Evolutionary conservation across 23 red algal species (phyloP), one percentile per base, ranked within the genome.

Genomic region (Gracilaria domingensis): DNA sequence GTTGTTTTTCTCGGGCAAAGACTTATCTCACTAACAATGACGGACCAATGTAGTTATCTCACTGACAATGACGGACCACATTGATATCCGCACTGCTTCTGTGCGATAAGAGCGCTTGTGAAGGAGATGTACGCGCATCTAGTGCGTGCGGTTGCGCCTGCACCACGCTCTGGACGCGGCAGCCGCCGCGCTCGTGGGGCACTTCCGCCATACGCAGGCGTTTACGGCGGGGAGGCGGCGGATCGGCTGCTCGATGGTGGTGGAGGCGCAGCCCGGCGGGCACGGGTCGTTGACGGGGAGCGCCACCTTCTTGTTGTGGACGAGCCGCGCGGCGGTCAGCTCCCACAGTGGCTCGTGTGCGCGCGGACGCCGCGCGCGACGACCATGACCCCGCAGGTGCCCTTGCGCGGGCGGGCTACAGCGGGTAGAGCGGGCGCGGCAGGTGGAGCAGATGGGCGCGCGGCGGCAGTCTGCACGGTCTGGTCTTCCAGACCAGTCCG

Each of bases 381-480:
- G 12, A 98, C 49, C 30, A 98, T 37, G 14, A 96, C 85, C 6
- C 97, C 97, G 8, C 93, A 95, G 21, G 97, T 98, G 66, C 93
- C 97, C 62, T 96, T 94, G 81, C 96, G 93, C 7, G 96, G 80
- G 7, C 97, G 89, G 81, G n/a, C n/a, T n/a, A n/a, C n/a, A n/a
- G n/a, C n/a, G n/a, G n/a, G n/a, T n/a, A n/a, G n/a, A n/a, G n/a
- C n/a, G n/a, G n/a, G n/a, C n/a, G n/a, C n/a, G n/a, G n/a, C n/a
- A n/a, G n/a, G n/a, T n/a, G n/a, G n/a, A n/a, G n/a, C n/a, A n/a
- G n/a, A n/a, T n/a, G n/a, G n/a, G n/a, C n/a, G n/a, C n/a, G n/a
- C n/a, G n/a, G n/a, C n/a, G n/a, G n/a, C n/a, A n/a, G n/a, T n/a
- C n/a, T n/a, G n/a, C n/a, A n/a, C n/a, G n/a, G n/a, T n/a, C n/a